Evolutionary conservation across 495 filamentous ascomycete genomes (phyloP), one percentile per base, ranked within the genome.

Genomic region (Penicillium lividum): DNA sequence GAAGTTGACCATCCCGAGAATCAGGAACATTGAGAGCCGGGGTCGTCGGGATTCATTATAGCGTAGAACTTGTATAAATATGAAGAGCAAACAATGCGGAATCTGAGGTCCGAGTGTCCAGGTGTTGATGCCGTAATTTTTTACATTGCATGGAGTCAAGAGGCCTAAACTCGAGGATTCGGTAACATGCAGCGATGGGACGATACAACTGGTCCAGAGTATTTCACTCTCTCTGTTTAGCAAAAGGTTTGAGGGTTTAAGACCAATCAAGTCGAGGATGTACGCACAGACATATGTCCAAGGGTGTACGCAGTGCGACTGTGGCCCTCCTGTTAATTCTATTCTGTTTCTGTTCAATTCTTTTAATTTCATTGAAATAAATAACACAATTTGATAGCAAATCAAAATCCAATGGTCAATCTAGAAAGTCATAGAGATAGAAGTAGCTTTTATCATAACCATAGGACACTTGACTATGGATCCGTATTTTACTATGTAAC

Each of bases 141-240:
- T 1, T 22, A 22, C 22, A 22, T 22, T 22, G 22, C 22, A 22
- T 22, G 8, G 43, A 13, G 18, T 27, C 27, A 10, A 10, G 25
- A 29, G 22, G 25, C 34, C 34, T 16, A 45, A 45, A 42, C 34
- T 46, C 28, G 29, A 55, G 46, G 55, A 45, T 45, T 22, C 56
- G 58, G 64, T 56, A 46, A 57, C 62, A 61, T 67, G 61, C 64
- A 65, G 58, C 48, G 33, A 62, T 52, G 40, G 8, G 45, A 33
- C 40, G 38, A 53, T 54, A 25, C 49, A 48, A 64, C 61, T 67
- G 61, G 61, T 50, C 38, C 16, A 54, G 18, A 38, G 11, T 11
- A 31, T 7, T 18, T 31, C 30, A 11, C 33, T 36, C 33, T 2
- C 3, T 36, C 13, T 8, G 33, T 11, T 29, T 46, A 28, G 48